A percentile compares a stretch with the other conserved stretches of the same genome.
Evolutionary conservation across 768 basidiomycete species (phyloP).

Genomic region (Neoboletus magnificus): DNA sequence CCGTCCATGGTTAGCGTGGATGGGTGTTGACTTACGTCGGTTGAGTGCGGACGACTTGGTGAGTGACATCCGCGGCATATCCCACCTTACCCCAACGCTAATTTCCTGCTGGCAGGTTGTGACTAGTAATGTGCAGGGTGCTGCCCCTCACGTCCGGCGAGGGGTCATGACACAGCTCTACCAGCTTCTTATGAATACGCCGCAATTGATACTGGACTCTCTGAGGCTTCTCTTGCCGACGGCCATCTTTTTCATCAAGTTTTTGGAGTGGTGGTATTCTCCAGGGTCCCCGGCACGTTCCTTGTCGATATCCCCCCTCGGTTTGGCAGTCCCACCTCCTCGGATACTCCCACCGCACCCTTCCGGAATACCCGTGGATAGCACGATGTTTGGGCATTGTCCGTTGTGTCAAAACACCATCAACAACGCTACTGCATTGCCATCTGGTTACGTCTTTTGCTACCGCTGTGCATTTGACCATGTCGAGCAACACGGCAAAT

Average conservation of each 20-base stretch:
- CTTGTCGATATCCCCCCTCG: conserved; percentile 57
- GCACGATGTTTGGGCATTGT: conserved; percentile 72
- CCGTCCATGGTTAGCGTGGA: conserved; percentile 88
- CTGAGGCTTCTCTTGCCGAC: conserved; percentile 77
- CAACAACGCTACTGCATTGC: conserved; percentile 84
- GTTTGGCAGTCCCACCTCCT: conserved; percentile 75
- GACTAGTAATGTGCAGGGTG: conserved; percentile 14
- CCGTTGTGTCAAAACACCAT: conserved; percentile 72
- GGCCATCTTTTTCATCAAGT: conserved; percentile 93
- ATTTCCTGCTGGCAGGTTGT: conserved; percentile 13
- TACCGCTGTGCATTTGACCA: conserved; percentile 88
- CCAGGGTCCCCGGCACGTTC: conserved; percentile 82
- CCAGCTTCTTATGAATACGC: conserved; percentile 48
- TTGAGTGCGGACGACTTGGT: conserved; percentile 79
- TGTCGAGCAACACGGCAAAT: conserved; percentile 71
- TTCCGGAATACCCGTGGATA: conserved; percentile 62
- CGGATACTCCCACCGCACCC: conserved; percentile 73
- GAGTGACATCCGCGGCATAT: conserved; percentile 25
- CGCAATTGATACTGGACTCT: conserved; percentile 69
- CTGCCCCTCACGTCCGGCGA: conserved; percentile 24
- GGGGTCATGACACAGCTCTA: conserved; percentile 44
- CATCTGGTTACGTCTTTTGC: conserved; percentile 93
- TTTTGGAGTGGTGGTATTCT: conserved; percentile 99
- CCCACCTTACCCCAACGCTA: neutral
- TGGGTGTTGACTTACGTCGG: conserved; percentile 79